A percentile compares a stretch with the other conserved stretches of the same genome.
Conservation (phyloP, 179 eudicot genomes). For the Patellifolia procumbens region DNA sequence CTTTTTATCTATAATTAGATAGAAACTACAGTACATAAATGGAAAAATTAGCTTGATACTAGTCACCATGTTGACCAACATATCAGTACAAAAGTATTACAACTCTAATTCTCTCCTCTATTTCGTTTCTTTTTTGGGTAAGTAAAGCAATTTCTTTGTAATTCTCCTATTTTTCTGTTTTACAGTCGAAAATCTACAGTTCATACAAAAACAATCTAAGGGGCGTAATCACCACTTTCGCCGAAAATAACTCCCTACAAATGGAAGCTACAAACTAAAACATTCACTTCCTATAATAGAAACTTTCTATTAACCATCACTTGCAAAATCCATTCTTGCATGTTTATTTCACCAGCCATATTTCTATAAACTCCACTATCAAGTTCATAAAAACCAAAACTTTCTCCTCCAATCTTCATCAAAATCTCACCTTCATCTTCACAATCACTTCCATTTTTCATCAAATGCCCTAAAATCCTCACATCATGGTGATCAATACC, state of each 20-base stretch:
- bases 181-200: too few species aligned
- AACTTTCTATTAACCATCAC: slow-evolving; percentile 32
- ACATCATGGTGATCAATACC: slow-evolving; percentile 42
- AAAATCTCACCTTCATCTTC: slow-evolving; percentile 40
- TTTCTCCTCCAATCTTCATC: slow-evolving; percentile 36
- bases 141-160: too few species aligned
- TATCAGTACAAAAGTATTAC: too few species aligned
- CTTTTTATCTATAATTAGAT: too few species aligned
- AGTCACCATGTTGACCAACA: too few species aligned
- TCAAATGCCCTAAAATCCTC: slow-evolving; percentile 39
- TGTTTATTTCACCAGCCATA: slow-evolving; percentile 14
- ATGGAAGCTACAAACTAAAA: neutral
- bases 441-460: neutral
- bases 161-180: too few species aligned
- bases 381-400: slow-evolving; percentile 36
- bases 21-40: too few species aligned
- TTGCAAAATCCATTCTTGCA: slow-evolving; percentile 28
- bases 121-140: too few species aligned
- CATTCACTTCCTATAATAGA: slow-evolving; percentile 16
- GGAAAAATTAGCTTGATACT: too few species aligned
- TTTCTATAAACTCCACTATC: slow-evolving; percentile 21
- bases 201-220: too few species aligned
- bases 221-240: too few species aligned
- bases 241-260: slow-evolving; percentile 17
- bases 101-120: too few species aligned